Evolutionary conservation across 2,329 filamentous ascomycete genomes (phyloP), one percentile per base, ranked within the genome.

Genomic region (Lasiodiplodia gonubiensis): DNA sequence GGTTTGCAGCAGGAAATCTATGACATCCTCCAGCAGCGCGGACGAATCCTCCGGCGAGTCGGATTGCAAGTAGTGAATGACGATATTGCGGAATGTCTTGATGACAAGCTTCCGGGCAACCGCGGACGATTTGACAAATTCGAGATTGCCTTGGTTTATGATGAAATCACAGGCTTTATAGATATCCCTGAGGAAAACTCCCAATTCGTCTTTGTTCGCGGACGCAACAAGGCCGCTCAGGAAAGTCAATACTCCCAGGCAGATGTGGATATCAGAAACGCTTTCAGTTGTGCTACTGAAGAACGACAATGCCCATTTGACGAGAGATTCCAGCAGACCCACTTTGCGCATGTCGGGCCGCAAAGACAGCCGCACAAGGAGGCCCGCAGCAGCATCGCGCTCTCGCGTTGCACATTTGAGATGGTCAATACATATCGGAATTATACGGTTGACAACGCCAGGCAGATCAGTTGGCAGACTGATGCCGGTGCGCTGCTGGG

Each of bases 271-370:
- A 30, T 88, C 86, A 77, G 77, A 8, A 72, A 70, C 76, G 3
- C 76, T 76, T 12, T 79, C 79, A 3, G 76, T 75, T 2, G 77
- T 74, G 0, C 84, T 83, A 0, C 82, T 80, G 3, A 97, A 81
- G 33, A 85, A 86, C 10, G 80, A 81, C 46, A 95, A 79, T 0
- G 91, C 88, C 92, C 92, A 96, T 37, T 85, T 77, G 2, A 93
- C 85, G 11, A 97, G 82, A 2, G 85, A 83, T 54, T 88, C 80
- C 39, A 95, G 82, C 3, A 98, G 81, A 0, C 90, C 89, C 11
- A 94, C 80, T 61, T 86, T 82, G 78, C 94, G 92, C 92, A 98
- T 97, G 76, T 99, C 95, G 55, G 88, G 88, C 18, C 95, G 88
- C 76, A 94, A 88, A n/a, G 90, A 88, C 54, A 97, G 83, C 54